Evolutionary conservation across 2,329 filamentous ascomycete genomes (phyloP), one percentile per base, ranked within the genome.

Genomic region (Aspergillus glaucus): DNA sequence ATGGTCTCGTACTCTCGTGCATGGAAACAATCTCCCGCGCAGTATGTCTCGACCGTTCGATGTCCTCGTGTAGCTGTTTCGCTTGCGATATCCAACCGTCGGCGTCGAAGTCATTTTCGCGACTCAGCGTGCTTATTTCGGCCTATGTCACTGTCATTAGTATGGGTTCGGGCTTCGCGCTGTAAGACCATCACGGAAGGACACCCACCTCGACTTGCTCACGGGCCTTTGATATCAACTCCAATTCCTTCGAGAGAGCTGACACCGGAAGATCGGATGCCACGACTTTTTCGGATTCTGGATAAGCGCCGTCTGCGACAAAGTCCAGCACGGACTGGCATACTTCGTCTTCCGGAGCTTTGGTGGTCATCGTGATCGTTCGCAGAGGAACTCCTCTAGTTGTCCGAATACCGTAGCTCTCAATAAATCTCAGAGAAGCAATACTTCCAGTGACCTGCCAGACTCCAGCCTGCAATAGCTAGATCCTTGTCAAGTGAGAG

Each of bases 61-160:
- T 92, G 63, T 96, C 92, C 53, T 85, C 80, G 66, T 95, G 88
- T 6, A 96, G 79, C 46, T 85, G 82, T 68, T 88, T 88, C 43
- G 91, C 89, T 66, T 93, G 88, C 45, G 78, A 73, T 49, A 94
- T 87, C 92, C 92, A 97, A 45, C 84, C 80, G 62, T 89, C 86
- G 45, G 95, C 86, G 61, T 94, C 86, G 36, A 84, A 80, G 49
- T 85, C 86, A 15, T 84, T 86, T 56, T 89, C 83, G 62, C 83
- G 80, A 68, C 91, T 94, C 53, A 93, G 81, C 19, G 75, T 68
- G 55, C 84, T 85, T 50, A 97, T 86, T 59, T 94, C 84, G 51
- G 78, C 71, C 83, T 87, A 58, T 43, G 9, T 9, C 34, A 37
- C n/a, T 8, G 3, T 37, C n/a, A 17, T 37, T 8, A 42, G 40